A percentile compares a stretch with the other conserved stretches of the same genome.
These are phyloP conservation scores for Paecilomyces dactylethromorphus DNA, from an alignment of 2,329 filamentous ascomycete species.

Conservation along the genomic window DNA sequence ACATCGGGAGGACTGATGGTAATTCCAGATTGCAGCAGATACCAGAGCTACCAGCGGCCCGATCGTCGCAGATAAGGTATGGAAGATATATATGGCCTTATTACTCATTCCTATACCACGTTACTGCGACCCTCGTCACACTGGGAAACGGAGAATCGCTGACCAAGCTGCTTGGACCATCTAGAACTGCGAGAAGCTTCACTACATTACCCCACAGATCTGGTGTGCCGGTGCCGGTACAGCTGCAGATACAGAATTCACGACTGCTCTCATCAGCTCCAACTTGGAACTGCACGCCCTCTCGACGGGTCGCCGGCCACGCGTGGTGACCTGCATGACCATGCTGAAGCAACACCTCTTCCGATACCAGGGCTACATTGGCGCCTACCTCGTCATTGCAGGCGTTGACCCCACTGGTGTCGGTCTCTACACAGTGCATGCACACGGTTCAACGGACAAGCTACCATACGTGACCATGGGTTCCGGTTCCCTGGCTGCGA, in stretches of 20 bases:
- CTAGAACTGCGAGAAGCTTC: constrained; percentile 97
- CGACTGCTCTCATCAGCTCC: constrained; percentile 94
- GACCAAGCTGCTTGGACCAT: not conserved
- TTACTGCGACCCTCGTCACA: not conserved
- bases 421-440: constrained; percentile 96
- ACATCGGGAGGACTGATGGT: not conserved
- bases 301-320: constrained; percentile 90
- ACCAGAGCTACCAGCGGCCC: constrained; percentile 94
- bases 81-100: constrained; percentile 4
- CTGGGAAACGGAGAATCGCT: not conserved
- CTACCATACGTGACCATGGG: constrained; percentile 99
- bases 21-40: constrained; percentile 80
- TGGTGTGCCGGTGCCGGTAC: constrained; percentile 99
- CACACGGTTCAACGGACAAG: constrained; percentile 97
- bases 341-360: constrained; percentile 99
- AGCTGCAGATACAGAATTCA: constrained; percentile 98
- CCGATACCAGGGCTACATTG: constrained; percentile 95
- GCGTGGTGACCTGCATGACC: constrained; percentile 98
- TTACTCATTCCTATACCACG: not conserved
- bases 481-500: constrained; percentile 88
- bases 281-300: constrained; percentile 96
- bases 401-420: constrained; percentile 93
- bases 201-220: constrained; percentile 97
- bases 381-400: constrained; percentile 94
- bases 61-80: constrained; percentile 94